Evolutionary conservation across 306 rosid genomes (phyloP), one percentile per base, ranked within the genome.

Genomic region (Oxytropis ochrocephala): DNA sequence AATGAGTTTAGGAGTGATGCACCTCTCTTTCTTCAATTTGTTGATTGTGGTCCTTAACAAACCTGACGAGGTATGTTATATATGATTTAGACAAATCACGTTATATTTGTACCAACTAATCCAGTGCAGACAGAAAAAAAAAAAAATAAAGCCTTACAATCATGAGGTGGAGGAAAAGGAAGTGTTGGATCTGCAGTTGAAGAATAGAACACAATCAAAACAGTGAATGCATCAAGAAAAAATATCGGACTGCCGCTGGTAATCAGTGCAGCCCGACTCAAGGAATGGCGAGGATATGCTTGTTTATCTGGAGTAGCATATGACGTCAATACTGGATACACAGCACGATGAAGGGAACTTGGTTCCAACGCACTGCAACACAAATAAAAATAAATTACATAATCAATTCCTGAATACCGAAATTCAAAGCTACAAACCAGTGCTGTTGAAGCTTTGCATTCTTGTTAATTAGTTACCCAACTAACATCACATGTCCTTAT

Each of bases 191-290:
- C 98, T 8, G 97, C 96, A 11, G 92, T 88, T 3, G 96, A 94
- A 51, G 97, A 90, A 79, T 90, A 94, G 32, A 94, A 94, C 78
- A 94, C 98, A 69, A 94, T 69, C 48, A 94, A 78, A 79, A 89
- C 78, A 18, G 97, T 90, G 75, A 94, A 94, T 14, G 98, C 98
- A 61, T 94, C 98, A 10, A 94, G 97, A 82, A 90, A 94, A 79
- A 94, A 94, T 90, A 94, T 90, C 4, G 98, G 98, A 61, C 98
- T 94, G 61, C 96, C 97, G 44, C 97, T 94, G 55, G 96, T 94
- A 75, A 94, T 83, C 70, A 94, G 81, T 10, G 98, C 97, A 38
- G 97, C 97, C 54, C 96, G 98, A 63, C 97, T 90, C 78, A 88
- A 62, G 27, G 98, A 90, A 76, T 88, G 97, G 35, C 94, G 90